Evolutionary conservation across 2,329 filamentous ascomycete genomes (phyloP).

Genomic region (Thermomyces lanuginosus): DNA sequence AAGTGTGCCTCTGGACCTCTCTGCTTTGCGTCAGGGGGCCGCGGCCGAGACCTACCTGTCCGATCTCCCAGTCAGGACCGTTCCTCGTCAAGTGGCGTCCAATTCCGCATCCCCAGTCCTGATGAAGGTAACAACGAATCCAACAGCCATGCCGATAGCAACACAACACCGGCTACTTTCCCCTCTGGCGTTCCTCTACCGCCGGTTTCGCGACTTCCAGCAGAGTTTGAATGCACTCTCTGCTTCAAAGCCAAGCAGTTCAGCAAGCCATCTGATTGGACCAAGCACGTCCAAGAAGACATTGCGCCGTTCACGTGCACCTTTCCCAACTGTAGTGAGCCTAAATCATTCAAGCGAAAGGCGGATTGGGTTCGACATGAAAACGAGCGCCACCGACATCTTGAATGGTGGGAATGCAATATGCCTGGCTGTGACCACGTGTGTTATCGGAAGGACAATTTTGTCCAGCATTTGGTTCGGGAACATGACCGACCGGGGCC

Average conservation of each 20-base stretch:
- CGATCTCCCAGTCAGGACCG: slow-evolving; percentile 37
- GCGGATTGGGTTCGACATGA: slow-evolving; percentile 93
- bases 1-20: slow-evolving; percentile 46
- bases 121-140: slow-evolving; percentile 40
- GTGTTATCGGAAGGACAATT: slow-evolving; percentile 82
- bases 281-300: slow-evolving; percentile 88
- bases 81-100: slow-evolving; percentile 39
- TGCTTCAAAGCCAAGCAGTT: slow-evolving; percentile 78
- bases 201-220: slow-evolving; percentile 58
- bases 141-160: slow-evolving; percentile 50
- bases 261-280: slow-evolving; percentile 88
- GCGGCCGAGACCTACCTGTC: slow-evolving; percentile 44
- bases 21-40: slow-evolving; percentile 54
- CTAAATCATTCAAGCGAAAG: slow-evolving; percentile 87
- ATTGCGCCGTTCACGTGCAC: slow-evolving; percentile 88
- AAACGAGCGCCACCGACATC: slow-evolving; percentile 74
- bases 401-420: slow-evolving; percentile 83
- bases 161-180: slow-evolving; percentile 57
- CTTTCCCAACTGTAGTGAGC: slow-evolving; percentile 64
- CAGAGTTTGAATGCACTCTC: slow-evolving; percentile 76
- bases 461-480: slow-evolving; percentile 77
- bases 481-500: slow-evolving; percentile 80
- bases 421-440: slow-evolving; percentile 64
- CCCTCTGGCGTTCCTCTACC: slow-evolving; percentile 68
- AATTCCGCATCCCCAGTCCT: slow-evolving; percentile 42